Percentiles rank a stretch among this genome's conserved stretches.
Conservation (phyloP, 108 stramenopile genomes). For the Parmales sp. region DNA sequence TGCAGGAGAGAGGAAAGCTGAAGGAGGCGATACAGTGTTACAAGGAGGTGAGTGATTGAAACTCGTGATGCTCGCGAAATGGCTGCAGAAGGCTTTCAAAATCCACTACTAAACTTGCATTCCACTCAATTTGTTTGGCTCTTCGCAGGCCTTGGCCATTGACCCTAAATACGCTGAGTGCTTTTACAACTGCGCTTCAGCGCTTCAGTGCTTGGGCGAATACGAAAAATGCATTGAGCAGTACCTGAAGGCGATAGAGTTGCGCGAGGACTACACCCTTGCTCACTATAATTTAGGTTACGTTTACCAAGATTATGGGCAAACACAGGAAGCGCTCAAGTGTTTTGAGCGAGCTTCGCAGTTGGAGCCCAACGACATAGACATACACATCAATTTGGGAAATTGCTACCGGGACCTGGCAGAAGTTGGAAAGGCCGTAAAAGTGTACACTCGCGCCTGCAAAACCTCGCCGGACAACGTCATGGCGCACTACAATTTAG, state of each 20-base stretch:
- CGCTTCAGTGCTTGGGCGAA: background rate
- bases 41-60: too few species aligned
- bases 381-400: slow-evolving; percentile 7
- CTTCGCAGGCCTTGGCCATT: background rate
- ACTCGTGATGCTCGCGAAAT: too few species aligned
- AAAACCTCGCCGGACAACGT: background rate
- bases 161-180: slow-evolving; percentile 1
- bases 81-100: too few species aligned
- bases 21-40: background rate
- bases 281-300: slow-evolving; percentile 12
- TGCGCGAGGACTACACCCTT: background rate
- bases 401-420: slow-evolving; percentile 3
- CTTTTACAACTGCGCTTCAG: slow-evolving; percentile 13
- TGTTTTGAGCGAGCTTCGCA: background rate
- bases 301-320: background rate
- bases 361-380: background rate
- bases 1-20: background rate
- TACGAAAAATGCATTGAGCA: background rate
- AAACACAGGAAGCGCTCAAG: background rate
- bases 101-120: too few species aligned
- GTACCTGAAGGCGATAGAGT: background rate
- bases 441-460: background rate
- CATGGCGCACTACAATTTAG: slow-evolving; percentile 16
- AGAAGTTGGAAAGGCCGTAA: background rate
- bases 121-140: too few species aligned